Evolutionary conservation across 495 filamentous ascomycete genomes (phyloP).

Genomic region (Neurospora sp.): DNA sequence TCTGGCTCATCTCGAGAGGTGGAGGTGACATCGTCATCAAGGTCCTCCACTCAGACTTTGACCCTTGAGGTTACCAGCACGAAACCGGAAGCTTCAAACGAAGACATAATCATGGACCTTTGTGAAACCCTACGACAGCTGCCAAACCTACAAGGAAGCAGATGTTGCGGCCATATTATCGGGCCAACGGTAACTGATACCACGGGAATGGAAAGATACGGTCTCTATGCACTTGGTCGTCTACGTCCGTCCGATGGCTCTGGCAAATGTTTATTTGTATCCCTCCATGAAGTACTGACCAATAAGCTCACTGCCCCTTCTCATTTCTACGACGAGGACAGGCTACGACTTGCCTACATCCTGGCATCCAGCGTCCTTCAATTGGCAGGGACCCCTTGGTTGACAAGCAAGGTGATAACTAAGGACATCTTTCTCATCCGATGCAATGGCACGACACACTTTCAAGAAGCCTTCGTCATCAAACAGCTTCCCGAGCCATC

Average conservation of each 20-base stretch:
- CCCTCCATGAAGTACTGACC: not conserved
- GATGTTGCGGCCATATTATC: not conserved
- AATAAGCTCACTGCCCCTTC: not conserved
- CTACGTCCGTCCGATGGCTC: not conserved
- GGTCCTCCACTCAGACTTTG: not conserved
- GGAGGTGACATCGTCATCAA: not conserved
- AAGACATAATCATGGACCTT: constrained; percentile 5
- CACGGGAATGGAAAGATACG: not conserved
- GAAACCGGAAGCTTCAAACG: not conserved
- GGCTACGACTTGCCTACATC: not conserved
- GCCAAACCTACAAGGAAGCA: not conserved
- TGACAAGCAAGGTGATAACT: not conserved
- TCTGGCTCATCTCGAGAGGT: not conserved
- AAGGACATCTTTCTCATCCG: not conserved
- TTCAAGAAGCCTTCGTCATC: not conserved
- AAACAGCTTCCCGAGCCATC: not conserved
- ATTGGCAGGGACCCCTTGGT: not conserved
- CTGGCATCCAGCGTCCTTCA: not conserved
- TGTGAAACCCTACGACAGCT: not conserved
- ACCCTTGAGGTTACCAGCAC: not conserved
- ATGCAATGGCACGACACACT: not conserved
- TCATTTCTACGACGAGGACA: constrained; percentile 1
- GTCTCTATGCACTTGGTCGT: not conserved
- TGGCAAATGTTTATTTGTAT: not conserved
- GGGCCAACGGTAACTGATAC: not conserved